phyloP scores from a whole-genome alignment of 257 asterid genomes.

The Solanum arcanum region DNA sequence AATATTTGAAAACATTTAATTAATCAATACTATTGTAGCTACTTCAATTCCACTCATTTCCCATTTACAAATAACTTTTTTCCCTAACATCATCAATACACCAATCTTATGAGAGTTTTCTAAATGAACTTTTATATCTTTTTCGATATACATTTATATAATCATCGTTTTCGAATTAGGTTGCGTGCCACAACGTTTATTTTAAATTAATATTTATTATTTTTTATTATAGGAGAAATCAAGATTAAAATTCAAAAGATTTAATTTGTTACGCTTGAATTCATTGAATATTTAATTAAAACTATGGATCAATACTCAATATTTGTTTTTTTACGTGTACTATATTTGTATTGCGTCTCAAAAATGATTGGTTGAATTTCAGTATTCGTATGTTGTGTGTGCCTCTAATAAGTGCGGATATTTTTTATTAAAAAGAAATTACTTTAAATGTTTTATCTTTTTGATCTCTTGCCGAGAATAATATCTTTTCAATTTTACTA shows the following conservation, averaged over 20 bases:
- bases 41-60: background rate
- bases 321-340: background rate
- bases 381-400: background rate
- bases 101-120: background rate
- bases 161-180: background rate
- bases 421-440: no score
- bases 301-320: background rate
- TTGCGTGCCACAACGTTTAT: background rate
- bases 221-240: background rate
- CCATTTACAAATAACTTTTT: background rate
- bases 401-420: no score
- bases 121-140: background rate
- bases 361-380: background rate
- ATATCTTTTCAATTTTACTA: background rate
- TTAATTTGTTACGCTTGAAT: background rate
- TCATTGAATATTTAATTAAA: background rate
- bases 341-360: background rate
- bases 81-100: background rate
- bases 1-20: background rate
- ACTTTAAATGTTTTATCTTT: no score
- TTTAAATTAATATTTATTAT: no score
- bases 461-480: background rate
- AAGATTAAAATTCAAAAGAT: background rate
- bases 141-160: background rate
- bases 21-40: background rate